Evolutionary conservation across 345 rosid genomes (phyloP).

Genomic region (Eucalyptus sp.): DNA sequence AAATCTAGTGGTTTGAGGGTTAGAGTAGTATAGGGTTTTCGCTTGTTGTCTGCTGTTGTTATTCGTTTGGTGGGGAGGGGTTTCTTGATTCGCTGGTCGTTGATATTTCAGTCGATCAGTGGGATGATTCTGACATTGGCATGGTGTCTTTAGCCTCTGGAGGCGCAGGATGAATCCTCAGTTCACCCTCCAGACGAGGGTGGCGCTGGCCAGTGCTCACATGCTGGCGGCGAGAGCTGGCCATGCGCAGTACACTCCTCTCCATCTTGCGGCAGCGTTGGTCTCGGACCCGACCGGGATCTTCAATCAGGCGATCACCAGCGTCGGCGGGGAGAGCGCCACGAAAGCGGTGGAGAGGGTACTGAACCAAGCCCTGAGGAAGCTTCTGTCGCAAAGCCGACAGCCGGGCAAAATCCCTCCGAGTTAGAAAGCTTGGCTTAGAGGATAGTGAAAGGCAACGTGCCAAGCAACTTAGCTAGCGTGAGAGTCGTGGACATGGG

Average conservation of each 20-base stretch:
- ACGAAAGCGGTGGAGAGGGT: conserved; percentile 52
- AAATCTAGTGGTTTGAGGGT: not conserved
- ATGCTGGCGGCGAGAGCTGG: conserved; percentile 39
- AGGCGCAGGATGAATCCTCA: conserved; percentile 54
- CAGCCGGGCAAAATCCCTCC: conserved; percentile 46
- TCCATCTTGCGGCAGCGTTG: conserved; percentile 58
- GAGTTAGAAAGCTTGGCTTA: conserved; percentile 81
- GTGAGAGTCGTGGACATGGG: conserved; percentile 90
- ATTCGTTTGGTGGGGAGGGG: not conserved
- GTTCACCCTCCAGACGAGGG: conserved; percentile 79
- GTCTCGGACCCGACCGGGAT: conserved; percentile 57
- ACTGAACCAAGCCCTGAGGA: conserved; percentile 50
- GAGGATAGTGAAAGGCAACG: conserved; percentile 74
- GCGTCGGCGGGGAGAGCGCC: conserved; percentile 40
- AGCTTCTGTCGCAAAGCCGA: conserved; percentile 41
- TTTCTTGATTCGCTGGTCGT: not conserved
- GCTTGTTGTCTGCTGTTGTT: not conserved
- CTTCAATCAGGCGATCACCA: conserved; percentile 49
- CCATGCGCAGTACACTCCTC: conserved; percentile 72
- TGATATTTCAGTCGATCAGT: not conserved
- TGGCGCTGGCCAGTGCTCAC: conserved; percentile 52
- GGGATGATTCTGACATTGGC: not conserved
- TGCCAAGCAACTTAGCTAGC: conserved; percentile 72
- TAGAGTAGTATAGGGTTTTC: not conserved
- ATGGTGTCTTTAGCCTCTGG: not conserved